Evolutionary conservation across 2,329 filamentous ascomycete species (phyloP).

Genomic region (Raffaelea ambrosiae): DNA sequence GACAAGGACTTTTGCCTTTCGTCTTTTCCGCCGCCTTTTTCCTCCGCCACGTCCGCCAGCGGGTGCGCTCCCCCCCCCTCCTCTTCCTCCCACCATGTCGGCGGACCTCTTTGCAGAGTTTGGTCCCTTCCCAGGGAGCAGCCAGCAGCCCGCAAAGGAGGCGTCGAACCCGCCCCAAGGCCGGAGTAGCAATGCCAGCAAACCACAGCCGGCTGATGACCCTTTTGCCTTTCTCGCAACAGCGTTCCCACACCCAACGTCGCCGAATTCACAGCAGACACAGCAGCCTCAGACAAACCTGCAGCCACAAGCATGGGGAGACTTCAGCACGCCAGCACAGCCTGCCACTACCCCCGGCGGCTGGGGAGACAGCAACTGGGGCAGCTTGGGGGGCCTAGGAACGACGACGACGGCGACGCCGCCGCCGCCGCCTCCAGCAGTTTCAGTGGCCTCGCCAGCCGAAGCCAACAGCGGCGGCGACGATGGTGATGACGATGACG

Average conservation of each 20-base stretch:
- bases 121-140: slow-evolving; percentile 35
- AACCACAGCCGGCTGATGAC: slow-evolving; percentile 15
- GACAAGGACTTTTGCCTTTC: not conserved
- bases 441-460: not conserved
- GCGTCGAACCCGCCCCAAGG: not conserved
- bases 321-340: not conserved
- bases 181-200: slow-evolving; percentile 16
- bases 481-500: slow-evolving; percentile 37
- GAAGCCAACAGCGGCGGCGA: not conserved
- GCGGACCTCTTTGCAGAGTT: slow-evolving; percentile 59
- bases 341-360: not conserved
- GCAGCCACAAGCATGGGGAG: slow-evolving; percentile 3
- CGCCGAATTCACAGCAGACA: slow-evolving; percentile 8
- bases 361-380: slow-evolving; percentile 14
- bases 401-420: too few species aligned
- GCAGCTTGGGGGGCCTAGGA: slow-evolving; percentile 10
- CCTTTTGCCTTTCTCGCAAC: slow-evolving; percentile 23
- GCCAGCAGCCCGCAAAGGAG: slow-evolving; percentile 9
- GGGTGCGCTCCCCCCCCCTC: not conserved
- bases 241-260: slow-evolving; percentile 11
- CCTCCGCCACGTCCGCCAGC: not conserved
- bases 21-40: not conserved
- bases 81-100: slow-evolving; percentile 40
- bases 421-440: too few species aligned
- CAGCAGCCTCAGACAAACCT: slow-evolving; percentile 8